Percentiles rank a stretch among this genome's conserved stretches.
These are phyloP conservation scores for Quillaja saponaria DNA, from an alignment of 306 rosid species.

Conservation along the genomic window DNA sequence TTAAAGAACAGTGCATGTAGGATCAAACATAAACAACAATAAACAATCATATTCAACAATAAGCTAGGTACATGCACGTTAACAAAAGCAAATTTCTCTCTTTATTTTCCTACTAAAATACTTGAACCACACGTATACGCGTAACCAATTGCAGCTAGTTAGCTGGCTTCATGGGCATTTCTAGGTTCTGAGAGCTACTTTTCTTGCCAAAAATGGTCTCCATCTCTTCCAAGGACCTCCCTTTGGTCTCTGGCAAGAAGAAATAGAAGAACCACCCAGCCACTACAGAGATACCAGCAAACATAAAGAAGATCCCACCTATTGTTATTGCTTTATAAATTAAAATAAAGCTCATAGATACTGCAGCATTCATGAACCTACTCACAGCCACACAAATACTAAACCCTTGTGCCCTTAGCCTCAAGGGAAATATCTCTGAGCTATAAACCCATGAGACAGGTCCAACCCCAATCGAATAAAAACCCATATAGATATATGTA, in stretches of 20 bases:
- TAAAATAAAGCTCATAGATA: slow-evolving; percentile 68
- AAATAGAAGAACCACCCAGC: slow-evolving; percentile 70
- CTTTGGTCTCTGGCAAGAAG: slow-evolving; percentile 80
- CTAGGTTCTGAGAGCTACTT: too few species aligned
- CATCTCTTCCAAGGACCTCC: slow-evolving; percentile 75
- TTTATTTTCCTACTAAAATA: too few species aligned
- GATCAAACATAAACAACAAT: too few species aligned
- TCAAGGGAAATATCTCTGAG: slow-evolving; percentile 76
- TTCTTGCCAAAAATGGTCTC: slow-evolving; percentile 53
- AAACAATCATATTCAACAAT: too few species aligned
- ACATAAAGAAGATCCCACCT: slow-evolving; percentile 79
- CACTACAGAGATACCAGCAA: slow-evolving; percentile 52
- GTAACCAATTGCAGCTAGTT: too few species aligned
- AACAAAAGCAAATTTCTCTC: too few species aligned
- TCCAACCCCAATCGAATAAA: slow-evolving; percentile 69
- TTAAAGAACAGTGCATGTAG: background rate
- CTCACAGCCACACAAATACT: slow-evolving; percentile 80
- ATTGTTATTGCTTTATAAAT: slow-evolving; percentile 67
- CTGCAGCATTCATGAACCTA: slow-evolving; percentile 54
- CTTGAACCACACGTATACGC: too few species aligned
- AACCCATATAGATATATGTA: slow-evolving; percentile 52
- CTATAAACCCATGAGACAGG: slow-evolving; percentile 83
- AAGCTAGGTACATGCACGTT: too few species aligned
- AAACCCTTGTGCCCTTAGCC: slow-evolving; percentile 68
- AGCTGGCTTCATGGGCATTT: too few species aligned